Evolutionary conservation across 805 yeast genomes (phyloP).

Genomic region (Debaryomyces hansenii): DNA sequence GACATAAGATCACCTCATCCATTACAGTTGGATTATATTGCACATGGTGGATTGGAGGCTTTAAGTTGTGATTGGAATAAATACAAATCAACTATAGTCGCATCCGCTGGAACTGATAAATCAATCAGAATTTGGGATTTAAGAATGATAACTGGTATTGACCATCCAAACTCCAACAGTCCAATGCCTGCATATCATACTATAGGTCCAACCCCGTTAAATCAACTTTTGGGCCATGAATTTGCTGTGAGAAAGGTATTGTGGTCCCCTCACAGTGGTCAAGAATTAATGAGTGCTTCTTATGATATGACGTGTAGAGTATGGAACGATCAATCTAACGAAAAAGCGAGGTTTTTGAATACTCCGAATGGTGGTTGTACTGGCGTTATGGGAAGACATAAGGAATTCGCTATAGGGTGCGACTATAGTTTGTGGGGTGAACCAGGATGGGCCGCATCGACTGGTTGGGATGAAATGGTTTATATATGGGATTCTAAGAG

Average conservation of each 20-base stretch:
- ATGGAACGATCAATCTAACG: conserved; percentile 75
- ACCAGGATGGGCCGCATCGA: conserved; percentile 92
- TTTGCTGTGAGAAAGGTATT: conserved; percentile 79
- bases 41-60: conserved; percentile 81
- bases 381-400: conserved; percentile 65
- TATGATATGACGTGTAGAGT: conserved; percentile 92
- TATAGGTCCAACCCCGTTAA: conserved; percentile 65
- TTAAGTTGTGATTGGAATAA: conserved; percentile 88
- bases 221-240: conserved; percentile 83
- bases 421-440: conserved; percentile 98
- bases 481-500: conserved; percentile 79
- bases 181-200: conserved; percentile 43
- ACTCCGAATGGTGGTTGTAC: conserved; percentile 49
- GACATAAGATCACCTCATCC: conserved; percentile 74
- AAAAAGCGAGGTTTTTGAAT: conserved; percentile 48
- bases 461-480: conserved; percentile 97
- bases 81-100: conserved; percentile 74
- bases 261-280: conserved; percentile 88
- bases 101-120: conserved; percentile 92
- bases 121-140: conserved; percentile 84
- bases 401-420: conserved; percentile 88
- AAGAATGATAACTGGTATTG: conserved; percentile 56
- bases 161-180: conserved; percentile 34
- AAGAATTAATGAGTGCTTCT: conserved; percentile 69
- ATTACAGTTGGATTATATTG: conserved; percentile 57